These are phyloP conservation scores for Eimeria tenella DNA, from an alignment of 169 alveolate genomes.

Conservation along the genomic window DNA sequence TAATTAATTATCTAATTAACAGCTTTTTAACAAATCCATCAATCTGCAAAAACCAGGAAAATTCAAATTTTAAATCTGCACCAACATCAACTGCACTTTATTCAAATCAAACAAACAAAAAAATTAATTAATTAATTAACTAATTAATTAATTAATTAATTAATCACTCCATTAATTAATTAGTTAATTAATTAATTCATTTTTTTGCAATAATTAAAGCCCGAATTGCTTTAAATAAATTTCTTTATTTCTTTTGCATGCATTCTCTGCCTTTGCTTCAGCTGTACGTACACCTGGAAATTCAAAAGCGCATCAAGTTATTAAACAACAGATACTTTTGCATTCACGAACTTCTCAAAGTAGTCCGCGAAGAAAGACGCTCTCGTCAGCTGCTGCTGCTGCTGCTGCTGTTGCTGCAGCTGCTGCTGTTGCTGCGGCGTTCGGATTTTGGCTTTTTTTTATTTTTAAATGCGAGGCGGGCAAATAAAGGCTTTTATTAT, in stretches of 20 bases:
- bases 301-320: conserved; percentile 39
- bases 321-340: conserved; percentile 51
- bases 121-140: neutral
- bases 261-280: neutral
- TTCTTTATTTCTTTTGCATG: neutral
- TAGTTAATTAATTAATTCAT: neutral
- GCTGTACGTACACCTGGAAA: conserved; percentile 58
- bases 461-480: too few relatives aligned
- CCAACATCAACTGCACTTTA: neutral
- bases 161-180: neutral
- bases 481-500: too few relatives aligned
- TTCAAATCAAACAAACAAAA: neutral
- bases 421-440: neutral
- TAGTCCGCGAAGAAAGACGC: conserved; percentile 23
- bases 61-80: conserved; percentile 2
- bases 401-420: neutral
- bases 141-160: neutral
- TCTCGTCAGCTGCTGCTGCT: neutral
- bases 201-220: too few relatives aligned
- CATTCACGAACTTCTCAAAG: conserved; percentile 57
- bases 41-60: conserved; percentile 17
- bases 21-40: conserved; percentile 11
- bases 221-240: too few relatives aligned
- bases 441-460: neutral
- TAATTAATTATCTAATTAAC: too few relatives aligned